Evolutionary conservation across 164 flowering plant genomes (phyloP), one percentile per base, ranked within the genome.

Genomic region (Magnolia changhungtana): DNA sequence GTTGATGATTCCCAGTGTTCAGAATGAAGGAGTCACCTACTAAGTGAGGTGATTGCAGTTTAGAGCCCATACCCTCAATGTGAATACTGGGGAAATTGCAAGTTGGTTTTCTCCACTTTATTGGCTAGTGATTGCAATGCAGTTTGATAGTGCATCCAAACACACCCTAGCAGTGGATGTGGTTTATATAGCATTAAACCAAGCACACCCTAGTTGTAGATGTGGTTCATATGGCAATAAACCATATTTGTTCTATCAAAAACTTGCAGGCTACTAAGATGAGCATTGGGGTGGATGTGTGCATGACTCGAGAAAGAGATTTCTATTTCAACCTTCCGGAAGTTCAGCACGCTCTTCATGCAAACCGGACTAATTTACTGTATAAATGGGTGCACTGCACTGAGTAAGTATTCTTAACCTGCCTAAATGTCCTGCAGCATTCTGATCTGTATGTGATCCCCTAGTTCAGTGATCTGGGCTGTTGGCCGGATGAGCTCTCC

Each of bases 321-420:
- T 90, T 89, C 84, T 93, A 95, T 81, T 87, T 93, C 77, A 93
- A 93, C 82, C 97, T 93, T 78, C 99, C 97, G 0, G 90, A 87
- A 78, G 98, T 93, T 83, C 99, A 96, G 81, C 81, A 82, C 77
- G 96, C 98, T 73, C 94, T 95, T 80, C 99, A 93, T 86, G 98
- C 98, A 21, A 96, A 93, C 82, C 82, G 93, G 45, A 95, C 97
- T 3, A 85, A 84, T n/a, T 80, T 95, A 63, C 92, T 89, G 24
- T 96, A 93, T 74, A 20, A 45, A 5, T 96, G 99, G 98, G 90
- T 90, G 97, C 94, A 98, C 88, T 90, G 94, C 67, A 18, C 8
- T 63, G 73, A 77, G 99, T 93, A 80, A 81, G 89, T 78, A 63
- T 1, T 66, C 74, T 76, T n/a, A n/a, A n/a, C 63, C 20, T 67